A percentile compares a stretch with the other conserved stretches of the same genome.
Conservation (phyloP, 108 stramenopile species). For the Aurantiochytrium sp. region DNA sequence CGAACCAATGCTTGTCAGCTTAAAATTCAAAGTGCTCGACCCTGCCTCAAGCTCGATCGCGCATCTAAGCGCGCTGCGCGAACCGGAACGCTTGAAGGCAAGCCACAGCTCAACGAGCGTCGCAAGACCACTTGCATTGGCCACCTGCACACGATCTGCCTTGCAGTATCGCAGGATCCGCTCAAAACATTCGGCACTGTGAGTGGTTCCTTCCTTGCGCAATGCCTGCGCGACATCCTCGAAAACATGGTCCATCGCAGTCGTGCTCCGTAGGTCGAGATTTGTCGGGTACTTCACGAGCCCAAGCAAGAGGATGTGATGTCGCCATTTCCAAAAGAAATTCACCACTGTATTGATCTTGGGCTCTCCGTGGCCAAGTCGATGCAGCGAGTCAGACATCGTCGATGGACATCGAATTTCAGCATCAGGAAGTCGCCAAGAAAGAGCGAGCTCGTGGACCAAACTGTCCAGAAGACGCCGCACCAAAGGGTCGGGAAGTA, state of each 20-base stretch:
- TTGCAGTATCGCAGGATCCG: slow-evolving; percentile 7
- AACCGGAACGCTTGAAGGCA: not conserved
- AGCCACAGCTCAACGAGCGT: slow-evolving; percentile 1
- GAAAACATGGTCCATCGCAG: not conserved
- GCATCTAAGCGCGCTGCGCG: not conserved
- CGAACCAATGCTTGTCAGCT: not conserved
- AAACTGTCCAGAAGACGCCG: not conserved
- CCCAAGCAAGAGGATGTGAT: not conserved
- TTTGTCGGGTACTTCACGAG: not conserved
- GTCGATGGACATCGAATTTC: not conserved
- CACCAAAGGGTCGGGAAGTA: not conserved
- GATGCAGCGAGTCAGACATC: not conserved
- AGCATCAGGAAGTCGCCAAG: not conserved
- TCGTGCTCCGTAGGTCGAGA: not conserved
- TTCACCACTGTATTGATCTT: not conserved
- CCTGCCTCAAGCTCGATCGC: not conserved
- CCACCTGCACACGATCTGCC: not conserved
- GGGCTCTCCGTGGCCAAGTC: not conserved
- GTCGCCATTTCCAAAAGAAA: not conserved
- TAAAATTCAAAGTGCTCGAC: not conserved
- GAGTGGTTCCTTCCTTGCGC: not conserved
- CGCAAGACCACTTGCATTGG: not conserved
- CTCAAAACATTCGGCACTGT: not conserved
- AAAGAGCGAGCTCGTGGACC: not conserved
- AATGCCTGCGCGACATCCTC: not conserved